Percentiles rank a stretch among this genome's conserved stretches.
Conservation (phyloP, 2,329 filamentous ascomycete genomes). For the Colletotrichum sp. region DNA sequence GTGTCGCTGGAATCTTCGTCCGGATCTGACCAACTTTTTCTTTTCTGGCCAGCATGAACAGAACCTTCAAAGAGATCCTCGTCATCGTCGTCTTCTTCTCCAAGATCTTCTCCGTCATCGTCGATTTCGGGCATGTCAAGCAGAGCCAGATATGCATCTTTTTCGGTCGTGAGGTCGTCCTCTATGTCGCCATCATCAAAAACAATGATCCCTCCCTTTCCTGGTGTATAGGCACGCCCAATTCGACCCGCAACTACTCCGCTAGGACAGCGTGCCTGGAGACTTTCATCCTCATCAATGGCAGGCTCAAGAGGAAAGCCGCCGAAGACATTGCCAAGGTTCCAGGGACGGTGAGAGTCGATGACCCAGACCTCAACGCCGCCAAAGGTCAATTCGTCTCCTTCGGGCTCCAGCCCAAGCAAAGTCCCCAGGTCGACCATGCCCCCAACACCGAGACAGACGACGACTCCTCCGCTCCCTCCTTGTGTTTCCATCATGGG, state of each 20-base stretch:
- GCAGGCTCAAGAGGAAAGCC: conserved; percentile 65
- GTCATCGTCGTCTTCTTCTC: conserved; percentile 61
- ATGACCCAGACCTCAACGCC: conserved; percentile 96
- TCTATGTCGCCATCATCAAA: conserved; percentile 97
- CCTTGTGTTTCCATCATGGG: conserved; percentile 88
- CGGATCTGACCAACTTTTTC: conserved; percentile 79
- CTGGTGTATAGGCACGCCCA: conserved; percentile 72
- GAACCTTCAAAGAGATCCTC: conserved; percentile 44
- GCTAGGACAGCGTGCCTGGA: conserved; percentile 56
- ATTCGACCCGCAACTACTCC: conserved; percentile 80
- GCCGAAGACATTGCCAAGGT: conserved; percentile 90
- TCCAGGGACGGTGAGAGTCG: conserved; percentile 92
- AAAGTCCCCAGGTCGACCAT: conserved; percentile 85
- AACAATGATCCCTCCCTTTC: conserved; percentile 87
- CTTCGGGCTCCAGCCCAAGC: conserved; percentile 74
- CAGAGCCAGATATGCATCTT: conserved; percentile 83
- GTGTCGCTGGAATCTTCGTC: conserved; percentile 72
- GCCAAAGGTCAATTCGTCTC: conserved; percentile 70
- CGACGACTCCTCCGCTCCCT: conserved; percentile 84
- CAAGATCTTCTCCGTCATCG: conserved; percentile 70
- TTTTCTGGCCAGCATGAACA: conserved; percentile 65
- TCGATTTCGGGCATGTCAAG: conserved; percentile 90
- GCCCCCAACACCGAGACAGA: conserved; percentile 92
- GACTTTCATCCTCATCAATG: conserved; percentile 49
- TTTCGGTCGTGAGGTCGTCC: conserved; percentile 75